A percentile compares a stretch with the other conserved stretches of the same genome.
Conservation (phyloP, 345 rosid species). For the Populus euphratica region DNA sequence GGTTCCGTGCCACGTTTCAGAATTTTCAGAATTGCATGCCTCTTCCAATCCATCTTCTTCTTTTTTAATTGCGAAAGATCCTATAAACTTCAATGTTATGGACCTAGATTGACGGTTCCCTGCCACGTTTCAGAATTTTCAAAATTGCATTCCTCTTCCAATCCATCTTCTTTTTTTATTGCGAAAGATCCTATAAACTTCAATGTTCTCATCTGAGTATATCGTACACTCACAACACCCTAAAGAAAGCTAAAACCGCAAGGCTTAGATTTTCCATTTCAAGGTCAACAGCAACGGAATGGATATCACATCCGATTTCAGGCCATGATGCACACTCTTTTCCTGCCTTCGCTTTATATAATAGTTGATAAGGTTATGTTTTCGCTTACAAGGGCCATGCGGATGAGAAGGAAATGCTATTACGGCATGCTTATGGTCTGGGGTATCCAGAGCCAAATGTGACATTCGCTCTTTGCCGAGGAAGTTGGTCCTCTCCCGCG, state of each 20-base stretch:
- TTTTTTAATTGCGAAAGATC: not conserved
- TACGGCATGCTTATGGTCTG: slow-evolving; percentile 70
- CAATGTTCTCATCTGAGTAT: no score
- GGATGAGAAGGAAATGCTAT: slow-evolving; percentile 78
- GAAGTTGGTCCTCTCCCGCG: slow-evolving; percentile 94
- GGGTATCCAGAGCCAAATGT: slow-evolving; percentile 90
- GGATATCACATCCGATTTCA: not conserved
- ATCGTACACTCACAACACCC: not conserved
- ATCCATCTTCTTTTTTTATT: not conserved
- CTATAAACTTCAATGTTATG: not conserved
- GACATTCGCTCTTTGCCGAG: slow-evolving; percentile 85
- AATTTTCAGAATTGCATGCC: not conserved
- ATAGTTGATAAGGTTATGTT: slow-evolving; percentile 12
- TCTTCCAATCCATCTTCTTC: not conserved
- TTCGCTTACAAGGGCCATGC: slow-evolving; percentile 40
- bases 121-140: not conserved
- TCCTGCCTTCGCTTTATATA: not conserved
- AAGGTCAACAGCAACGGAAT: not conserved
- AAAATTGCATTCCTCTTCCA: not conserved
- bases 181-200: not conserved
- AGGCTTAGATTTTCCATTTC: not conserved
- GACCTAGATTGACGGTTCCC: not conserved
- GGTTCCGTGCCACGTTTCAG: no score
- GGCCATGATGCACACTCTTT: not conserved
- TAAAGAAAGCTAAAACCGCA: not conserved